These are phyloP conservation scores for Thyridium curvatum DNA, from an alignment of 2,329 filamentous ascomycete species.

Conservation along the genomic window DNA sequence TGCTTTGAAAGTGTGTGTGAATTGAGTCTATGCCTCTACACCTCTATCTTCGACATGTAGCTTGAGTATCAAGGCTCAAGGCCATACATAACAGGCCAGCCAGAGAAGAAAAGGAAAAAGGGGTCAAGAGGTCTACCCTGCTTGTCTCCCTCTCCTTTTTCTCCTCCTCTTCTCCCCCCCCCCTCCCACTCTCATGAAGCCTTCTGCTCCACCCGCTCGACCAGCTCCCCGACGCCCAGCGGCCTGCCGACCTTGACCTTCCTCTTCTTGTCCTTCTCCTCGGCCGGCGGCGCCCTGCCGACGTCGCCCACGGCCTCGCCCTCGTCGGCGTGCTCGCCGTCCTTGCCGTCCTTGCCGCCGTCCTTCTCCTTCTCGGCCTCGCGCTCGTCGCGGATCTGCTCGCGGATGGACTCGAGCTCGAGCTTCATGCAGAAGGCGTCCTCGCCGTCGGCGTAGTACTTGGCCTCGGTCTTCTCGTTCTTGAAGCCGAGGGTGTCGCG, in stretches of 20 bases:
- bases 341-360: slow-evolving; percentile 4
- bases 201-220: slow-evolving; percentile 63
- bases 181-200: slow-evolving; percentile 19
- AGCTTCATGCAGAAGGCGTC: slow-evolving; percentile 93
- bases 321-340: slow-evolving; percentile 46
- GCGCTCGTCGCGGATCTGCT: slow-evolving; percentile 36
- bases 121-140: no score
- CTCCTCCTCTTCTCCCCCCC: no score
- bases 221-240: slow-evolving; percentile 71
- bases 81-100: no score
- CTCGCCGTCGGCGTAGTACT: slow-evolving; percentile 97
- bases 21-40: no score
- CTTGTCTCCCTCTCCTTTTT: no score
- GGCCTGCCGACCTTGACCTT: slow-evolving; percentile 80
- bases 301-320: slow-evolving; percentile 65
- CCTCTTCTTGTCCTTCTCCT: slow-evolving; percentile 55
- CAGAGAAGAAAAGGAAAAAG: no score
- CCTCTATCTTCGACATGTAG: no score
- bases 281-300: slow-evolving; percentile 37
- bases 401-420: slow-evolving; percentile 61
- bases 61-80: no score
- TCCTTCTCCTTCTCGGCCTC: slow-evolving; percentile 32
- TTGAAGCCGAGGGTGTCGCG: slow-evolving; percentile 85
- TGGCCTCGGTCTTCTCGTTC: slow-evolving; percentile 77
- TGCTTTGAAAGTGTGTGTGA: no score